These are phyloP conservation scores for Prosopis cineraria DNA, from an alignment of 306 rosid species.

Conservation along the genomic window DNA sequence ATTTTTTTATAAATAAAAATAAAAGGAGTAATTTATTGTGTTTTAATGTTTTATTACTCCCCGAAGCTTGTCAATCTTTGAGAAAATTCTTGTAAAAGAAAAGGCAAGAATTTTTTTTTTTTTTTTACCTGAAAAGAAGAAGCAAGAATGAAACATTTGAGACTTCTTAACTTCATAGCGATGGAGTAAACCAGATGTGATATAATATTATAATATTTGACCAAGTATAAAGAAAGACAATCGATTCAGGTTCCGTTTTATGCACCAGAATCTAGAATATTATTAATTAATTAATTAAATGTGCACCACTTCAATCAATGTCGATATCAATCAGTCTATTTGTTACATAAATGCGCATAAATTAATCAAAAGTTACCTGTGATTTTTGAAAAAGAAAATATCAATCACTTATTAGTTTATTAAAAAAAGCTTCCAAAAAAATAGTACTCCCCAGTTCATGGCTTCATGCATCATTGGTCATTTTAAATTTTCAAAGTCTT, in stretches of 20 bases:
- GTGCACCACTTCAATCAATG: not conserved
- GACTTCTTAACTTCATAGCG: no score
- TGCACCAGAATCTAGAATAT: not conserved
- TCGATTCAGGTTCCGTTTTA: not conserved
- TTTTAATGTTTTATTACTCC: no score
- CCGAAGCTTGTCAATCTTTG: no score
- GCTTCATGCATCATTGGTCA: not conserved
- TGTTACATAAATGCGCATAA: not conserved
- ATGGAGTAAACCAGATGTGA: not conserved
- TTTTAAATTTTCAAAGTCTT: constrained; percentile 13
- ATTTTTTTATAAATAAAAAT: no score
- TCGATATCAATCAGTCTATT: not conserved
- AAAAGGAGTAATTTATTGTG: no score
- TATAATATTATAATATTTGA: not conserved
- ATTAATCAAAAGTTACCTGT: not conserved
- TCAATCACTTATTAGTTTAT: not conserved
- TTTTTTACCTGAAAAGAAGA: no score
- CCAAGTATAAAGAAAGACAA: constrained; percentile 10
- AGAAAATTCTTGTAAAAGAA: no score
- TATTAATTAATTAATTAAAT: not conserved
- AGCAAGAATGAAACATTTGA: no score
- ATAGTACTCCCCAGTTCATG: no score
- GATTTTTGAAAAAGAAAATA: not conserved
- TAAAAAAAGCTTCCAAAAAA: not conserved
- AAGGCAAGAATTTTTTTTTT: no score